Evolutionary conservation across 306 rosid genomes (phyloP), one percentile per base, ranked within the genome.

Genomic region (Prunus salicina): DNA sequence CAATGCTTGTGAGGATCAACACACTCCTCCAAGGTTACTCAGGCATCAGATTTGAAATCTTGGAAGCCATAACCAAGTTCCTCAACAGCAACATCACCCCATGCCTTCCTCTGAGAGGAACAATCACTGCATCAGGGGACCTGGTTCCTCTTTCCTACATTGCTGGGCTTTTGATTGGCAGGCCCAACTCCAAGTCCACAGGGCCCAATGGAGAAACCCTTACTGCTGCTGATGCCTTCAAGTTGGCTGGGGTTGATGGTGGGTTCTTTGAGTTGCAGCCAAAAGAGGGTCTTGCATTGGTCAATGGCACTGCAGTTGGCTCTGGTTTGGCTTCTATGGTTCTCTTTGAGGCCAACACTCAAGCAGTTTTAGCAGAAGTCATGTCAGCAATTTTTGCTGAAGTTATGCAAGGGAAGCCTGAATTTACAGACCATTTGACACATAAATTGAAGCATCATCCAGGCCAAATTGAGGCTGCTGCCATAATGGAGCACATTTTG

Each of bases 381-480:
- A 9, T 91, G 52, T 94, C 98, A 0, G 97, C 97, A 3, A 71
- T 94, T 64, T 93, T 93, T 53, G 93, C 98, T 0, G 97, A 93
- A 71, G 98, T 89, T 24, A 93, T 93, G 98, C 91, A 86, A 56
- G 98, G 98, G 24, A 93, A 91, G 32, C 94, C 94, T 0, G 96
- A 93, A 46, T 93, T 93, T 71, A 90, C 97, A 0, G 98, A 93
- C 60, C 96, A 93, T 60, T 82, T 93, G 86, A 91, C 96, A 1
- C 98, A 93, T 66, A 93, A 89, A 45, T 50, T 93, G 80, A 93
- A 93, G 76, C 98, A 90, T 70, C 98, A 93, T 45, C 98, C 98
- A 43, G 98, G 98, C 8, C 98, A 93, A n/a, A 93, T 93, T 80
- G 98, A 93, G 73, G 98, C 98, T 61, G 98, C 96, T 2, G 98